phyloP scores from a whole-genome alignment of 1,284 basidiomycete genomes.

The Pulveroboletus sp. region DNA sequence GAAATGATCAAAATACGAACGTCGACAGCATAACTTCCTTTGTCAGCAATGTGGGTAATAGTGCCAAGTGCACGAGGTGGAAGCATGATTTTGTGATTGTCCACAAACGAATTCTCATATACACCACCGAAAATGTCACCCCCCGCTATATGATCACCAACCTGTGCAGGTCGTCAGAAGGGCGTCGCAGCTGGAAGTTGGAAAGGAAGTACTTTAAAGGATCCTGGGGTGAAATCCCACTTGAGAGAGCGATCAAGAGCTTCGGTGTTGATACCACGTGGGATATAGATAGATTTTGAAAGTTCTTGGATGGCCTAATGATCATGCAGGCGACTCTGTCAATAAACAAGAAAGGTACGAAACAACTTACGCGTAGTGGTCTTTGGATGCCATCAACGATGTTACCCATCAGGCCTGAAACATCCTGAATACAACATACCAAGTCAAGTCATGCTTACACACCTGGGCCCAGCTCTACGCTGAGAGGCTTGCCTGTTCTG shows the following conservation, averaged over 20 bases:
- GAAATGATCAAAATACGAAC: conserved; percentile 43
- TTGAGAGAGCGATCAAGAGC: conserved; percentile 85
- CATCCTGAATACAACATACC: conserved; percentile 5
- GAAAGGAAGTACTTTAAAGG: conserved; percentile 57
- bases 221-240: conserved; percentile 95
- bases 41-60: conserved; percentile 91
- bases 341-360: conserved; percentile 6
- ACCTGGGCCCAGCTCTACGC: conserved; percentile 97
- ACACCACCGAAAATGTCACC: conserved; percentile 96
- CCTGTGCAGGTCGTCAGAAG: conserved; percentile 40
- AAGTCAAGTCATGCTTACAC: conserved; percentile 7
- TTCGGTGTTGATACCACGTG: conserved; percentile 96
- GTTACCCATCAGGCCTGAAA: conserved; percentile 89
- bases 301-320: conserved; percentile 89
- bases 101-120: conserved; percentile 95
- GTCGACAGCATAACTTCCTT: conserved; percentile 90
- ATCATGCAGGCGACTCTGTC: conserved; percentile 17
- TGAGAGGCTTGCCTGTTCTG: conserved; percentile 95
- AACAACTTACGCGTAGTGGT: conserved; percentile 66
- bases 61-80: conserved; percentile 92
- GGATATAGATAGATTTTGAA: conserved; percentile 98
- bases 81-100: conserved; percentile 97
- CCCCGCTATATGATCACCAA: conserved; percentile 95
- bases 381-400: conserved; percentile 98
- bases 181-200: not conserved